Base-by-base conservation (phyloP, 805 yeast species). In the Kodamaea neixiangensis region DNA sequence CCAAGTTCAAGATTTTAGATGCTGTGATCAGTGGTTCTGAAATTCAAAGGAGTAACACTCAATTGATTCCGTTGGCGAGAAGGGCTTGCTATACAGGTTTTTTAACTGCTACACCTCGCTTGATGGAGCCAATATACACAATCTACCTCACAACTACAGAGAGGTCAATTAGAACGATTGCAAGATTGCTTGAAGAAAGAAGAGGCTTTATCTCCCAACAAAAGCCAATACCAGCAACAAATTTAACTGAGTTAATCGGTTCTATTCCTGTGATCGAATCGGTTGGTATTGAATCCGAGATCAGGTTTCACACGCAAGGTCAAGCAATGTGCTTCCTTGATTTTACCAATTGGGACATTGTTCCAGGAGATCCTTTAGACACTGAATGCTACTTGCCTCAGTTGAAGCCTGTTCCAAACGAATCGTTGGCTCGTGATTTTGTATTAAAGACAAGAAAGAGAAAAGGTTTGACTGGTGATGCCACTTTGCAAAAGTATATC, bases 321-420 rank as follows among this genome's bases (percentile, higher is more conserved):
- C 86, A 81, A 58, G 92, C 94, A 0, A 76, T 82, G 75, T 81
- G 90, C 43, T 81, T 81, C 44, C 63, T 86, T 54, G 78, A 78
- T 44, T 89, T 89, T 66, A 77, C 77, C 50, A 78, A 76, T 50
- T 94, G 97, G 96, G 78, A 80, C 17, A 66, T 74, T 2, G 96
- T 89, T 0, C 96, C 97, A 1, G 99, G 99, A 0, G 90, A 93
- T 69, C 98, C 97, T 7, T 62, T 93, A 59, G 96, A 93, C 64
- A 69, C 71, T 18, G 78, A 81, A 29, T 79, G 81, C 14, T 71
- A 68, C 44, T 77, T 90, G 37, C 90, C 91, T 4, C 77, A 84
- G 39, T 73, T 93, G 63, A 83, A 82, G 57, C 89, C 97, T 0
- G 97, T 94, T 1, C 85, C 86, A 5, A 68, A 75, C 0, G 72